Conservation (phyloP, 2,329 filamentous ascomycete genomes). For the Torrubiella hemipterigena region DNA sequence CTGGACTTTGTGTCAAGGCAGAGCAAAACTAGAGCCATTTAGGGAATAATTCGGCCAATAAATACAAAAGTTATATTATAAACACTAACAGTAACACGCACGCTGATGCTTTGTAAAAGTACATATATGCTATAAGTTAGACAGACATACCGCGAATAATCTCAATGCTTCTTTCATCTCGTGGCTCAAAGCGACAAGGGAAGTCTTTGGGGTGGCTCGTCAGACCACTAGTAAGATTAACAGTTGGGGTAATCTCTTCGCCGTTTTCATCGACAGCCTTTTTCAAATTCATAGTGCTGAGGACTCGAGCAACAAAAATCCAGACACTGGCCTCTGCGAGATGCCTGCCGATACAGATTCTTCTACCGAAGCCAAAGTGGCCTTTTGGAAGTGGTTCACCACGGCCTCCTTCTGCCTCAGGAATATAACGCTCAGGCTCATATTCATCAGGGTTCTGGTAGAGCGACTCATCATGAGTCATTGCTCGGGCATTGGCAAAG, state of each 20-base stretch:
- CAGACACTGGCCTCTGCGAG: conserved; percentile 34
- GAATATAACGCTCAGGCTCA: conserved; percentile 30
- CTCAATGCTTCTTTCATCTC: conserved; percentile 8
- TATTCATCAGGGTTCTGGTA: conserved; percentile 31
- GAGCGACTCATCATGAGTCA: conserved; percentile 25
- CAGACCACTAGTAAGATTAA: conserved; percentile 15
- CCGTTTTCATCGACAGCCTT: conserved; percentile 21
- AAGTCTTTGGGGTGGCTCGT: conserved; percentile 15
- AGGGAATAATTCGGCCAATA: conserved; percentile 8
- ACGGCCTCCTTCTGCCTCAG: conserved; percentile 19
- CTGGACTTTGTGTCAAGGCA: conserved; percentile 33
- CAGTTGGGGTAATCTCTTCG: conserved; percentile 16
- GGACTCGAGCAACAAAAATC: conserved; percentile 25
- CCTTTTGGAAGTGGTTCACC: conserved; percentile 33
- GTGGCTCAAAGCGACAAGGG: conserved; percentile 12
- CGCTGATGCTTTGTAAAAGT: neutral
- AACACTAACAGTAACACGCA: neutral
- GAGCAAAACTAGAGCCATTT: conserved; percentile 24
- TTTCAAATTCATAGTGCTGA: conserved; percentile 24
- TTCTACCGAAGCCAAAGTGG: conserved; percentile 39
- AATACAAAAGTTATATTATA: neutral
- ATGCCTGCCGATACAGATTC: conserved; percentile 36
- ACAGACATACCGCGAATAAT: neutral
- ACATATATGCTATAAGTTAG: neutral
- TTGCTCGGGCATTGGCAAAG: conserved; percentile 30